Percentiles rank a stretch among this genome's conserved stretches.
Conservation (phyloP, 805 yeast species). For the Grigorovia humatica region DNA sequence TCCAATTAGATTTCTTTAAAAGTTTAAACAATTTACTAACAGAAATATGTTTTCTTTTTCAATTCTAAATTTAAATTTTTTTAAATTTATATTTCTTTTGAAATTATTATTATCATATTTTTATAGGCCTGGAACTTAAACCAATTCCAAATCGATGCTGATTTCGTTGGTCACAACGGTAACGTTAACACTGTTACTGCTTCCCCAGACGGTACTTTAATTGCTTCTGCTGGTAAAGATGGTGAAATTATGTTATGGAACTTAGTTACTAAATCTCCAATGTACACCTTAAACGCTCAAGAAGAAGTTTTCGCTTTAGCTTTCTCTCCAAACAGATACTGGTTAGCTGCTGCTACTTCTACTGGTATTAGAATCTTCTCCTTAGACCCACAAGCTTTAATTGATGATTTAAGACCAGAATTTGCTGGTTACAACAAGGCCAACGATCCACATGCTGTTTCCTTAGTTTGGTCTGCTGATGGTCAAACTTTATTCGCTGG, state of each 20-base stretch:
- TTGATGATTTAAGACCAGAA: constrained; percentile 98
- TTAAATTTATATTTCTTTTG: constrained; percentile 25
- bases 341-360: constrained; percentile 99
- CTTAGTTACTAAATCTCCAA: constrained; percentile 71
- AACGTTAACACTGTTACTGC: constrained; percentile 94
- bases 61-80: background rate
- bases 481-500: constrained; percentile 99
- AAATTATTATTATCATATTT: constrained; percentile 28
- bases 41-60: background rate
- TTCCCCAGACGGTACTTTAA: constrained; percentile 98
- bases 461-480: constrained; percentile 99
- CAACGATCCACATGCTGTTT: constrained; percentile 95
- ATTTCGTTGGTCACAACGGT: constrained; percentile 98
- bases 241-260: constrained; percentile 98
- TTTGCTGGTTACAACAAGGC: constrained; percentile 79
- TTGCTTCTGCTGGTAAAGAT: constrained; percentile 99
- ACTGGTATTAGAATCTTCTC: constrained; percentile 97
- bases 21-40: constrained; percentile 1
- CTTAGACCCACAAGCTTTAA: constrained; percentile 86
- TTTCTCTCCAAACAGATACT: constrained; percentile 99
- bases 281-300: constrained; percentile 90
- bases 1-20: too few relatives aligned
- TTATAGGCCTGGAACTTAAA: constrained; percentile 86
- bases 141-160: constrained; percentile 80
- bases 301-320: constrained; percentile 97